Percentiles rank a stretch among this genome's conserved stretches.
Evolutionary conservation across 768 basidiomycete species (phyloP).

Genomic region (Pleurotus tuoliensis): DNA sequence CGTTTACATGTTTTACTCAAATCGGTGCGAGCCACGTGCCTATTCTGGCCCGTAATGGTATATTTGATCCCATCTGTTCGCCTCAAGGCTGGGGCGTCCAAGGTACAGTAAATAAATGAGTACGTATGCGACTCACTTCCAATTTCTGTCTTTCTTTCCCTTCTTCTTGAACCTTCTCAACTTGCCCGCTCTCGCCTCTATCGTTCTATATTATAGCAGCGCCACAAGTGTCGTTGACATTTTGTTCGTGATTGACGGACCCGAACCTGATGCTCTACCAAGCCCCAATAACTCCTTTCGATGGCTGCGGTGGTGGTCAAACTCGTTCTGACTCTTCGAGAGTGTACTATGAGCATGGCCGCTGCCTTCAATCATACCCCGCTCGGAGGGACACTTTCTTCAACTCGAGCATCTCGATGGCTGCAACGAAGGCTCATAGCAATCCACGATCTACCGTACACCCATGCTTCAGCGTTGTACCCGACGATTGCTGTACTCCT

Average conservation of each 20-base stretch:
- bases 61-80: slow-evolving; percentile 7
- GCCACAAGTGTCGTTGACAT: no score
- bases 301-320: no score
- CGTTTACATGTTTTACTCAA: slow-evolving; percentile 3
- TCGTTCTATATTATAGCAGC: neutral
- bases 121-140: slow-evolving; percentile 3
- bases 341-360: no score
- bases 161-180: neutral
- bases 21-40: slow-evolving; percentile 6
- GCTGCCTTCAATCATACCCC: no score
- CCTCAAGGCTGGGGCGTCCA: slow-evolving; percentile 6
- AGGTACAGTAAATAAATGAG: slow-evolving; percentile 6
- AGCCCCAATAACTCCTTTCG: no score
- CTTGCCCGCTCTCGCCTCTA: neutral
- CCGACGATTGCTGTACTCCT: no score
- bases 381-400: no score
- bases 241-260: neutral
- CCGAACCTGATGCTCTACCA: neutral
- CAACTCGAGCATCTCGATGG: no score
- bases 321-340: no score
- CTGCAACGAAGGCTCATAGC: no score
- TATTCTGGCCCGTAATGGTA: neutral
- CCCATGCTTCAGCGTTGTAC: no score
- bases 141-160: neutral
- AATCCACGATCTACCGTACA: no score